Percentiles rank a stretch among this genome's conserved stretches.
Evolutionary conservation across 331 rosid genomes (phyloP).

Genomic region (Quercus lobata): DNA sequence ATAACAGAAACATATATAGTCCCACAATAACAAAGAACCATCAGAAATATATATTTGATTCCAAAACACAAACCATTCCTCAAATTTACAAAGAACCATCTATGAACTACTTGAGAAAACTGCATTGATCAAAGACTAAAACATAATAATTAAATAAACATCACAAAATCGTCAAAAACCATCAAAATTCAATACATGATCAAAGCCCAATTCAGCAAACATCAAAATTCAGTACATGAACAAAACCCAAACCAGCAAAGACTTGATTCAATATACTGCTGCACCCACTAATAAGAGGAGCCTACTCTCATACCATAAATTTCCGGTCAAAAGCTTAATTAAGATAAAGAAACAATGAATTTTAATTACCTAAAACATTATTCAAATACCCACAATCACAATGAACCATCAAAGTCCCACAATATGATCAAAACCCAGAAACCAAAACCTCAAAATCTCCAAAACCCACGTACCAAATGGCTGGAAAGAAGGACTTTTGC

Average conservation of each 20-base stretch:
- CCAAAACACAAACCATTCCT: not conserved
- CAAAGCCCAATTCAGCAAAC: not conserved
- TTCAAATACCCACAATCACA: not conserved
- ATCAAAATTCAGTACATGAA: not conserved
- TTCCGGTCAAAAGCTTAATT: too few relatives aligned
- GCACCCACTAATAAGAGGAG: too few relatives aligned
- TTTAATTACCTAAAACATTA: too few relatives aligned
- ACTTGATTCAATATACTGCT: not conserved
- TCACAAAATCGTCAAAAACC: not conserved
- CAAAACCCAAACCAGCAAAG: not conserved
- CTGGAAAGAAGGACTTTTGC: constrained; percentile 92
- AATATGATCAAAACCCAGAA: not conserved
- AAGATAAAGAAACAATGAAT: too few relatives aligned
- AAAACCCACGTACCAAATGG: constrained; percentile 57
- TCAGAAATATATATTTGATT: not conserved
- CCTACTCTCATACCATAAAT: too few relatives aligned
- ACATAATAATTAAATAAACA: not conserved
- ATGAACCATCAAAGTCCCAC: not conserved
- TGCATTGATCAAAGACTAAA: not conserved
- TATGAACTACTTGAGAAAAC: not conserved
- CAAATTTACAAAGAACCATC: not conserved
- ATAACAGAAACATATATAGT: not conserved
- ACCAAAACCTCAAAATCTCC: not conserved
- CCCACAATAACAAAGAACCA: not conserved
- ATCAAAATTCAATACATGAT: not conserved